Conservation (phyloP, 441 rosid genomes). For the Bocquillonia castaneifolia region DNA sequence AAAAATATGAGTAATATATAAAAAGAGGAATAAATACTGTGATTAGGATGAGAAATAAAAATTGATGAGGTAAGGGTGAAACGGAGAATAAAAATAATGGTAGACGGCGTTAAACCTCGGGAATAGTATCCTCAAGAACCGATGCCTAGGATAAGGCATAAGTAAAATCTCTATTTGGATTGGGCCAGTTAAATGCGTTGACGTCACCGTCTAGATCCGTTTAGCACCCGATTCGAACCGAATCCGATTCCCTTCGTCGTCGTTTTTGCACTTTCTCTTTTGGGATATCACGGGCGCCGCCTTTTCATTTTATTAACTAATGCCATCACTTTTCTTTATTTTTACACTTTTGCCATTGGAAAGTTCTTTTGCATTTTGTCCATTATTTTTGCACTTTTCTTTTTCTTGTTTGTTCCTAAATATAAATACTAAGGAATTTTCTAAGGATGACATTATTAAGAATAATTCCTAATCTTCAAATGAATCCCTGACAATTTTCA, state of each 20-base stretch:
- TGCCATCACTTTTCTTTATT: background rate
- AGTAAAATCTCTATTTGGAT: background rate
- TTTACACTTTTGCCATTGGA: conserved; percentile 8
- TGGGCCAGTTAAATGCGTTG: conserved; percentile 13
- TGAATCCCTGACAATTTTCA: no score
- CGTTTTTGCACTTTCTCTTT: background rate
- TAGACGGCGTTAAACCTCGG: conserved; percentile 21
- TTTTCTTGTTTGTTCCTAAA: background rate
- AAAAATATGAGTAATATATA: no score
- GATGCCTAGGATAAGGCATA: conserved; percentile 25
- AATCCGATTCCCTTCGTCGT: conserved; percentile 27
- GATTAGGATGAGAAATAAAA: background rate
- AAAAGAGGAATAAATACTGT: no score
- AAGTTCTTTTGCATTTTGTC: background rate
- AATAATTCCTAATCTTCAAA: background rate
- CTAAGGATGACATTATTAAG: background rate
- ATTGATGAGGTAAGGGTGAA: background rate
- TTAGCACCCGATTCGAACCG: conserved; percentile 30
- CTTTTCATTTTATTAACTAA: conserved; percentile 10
- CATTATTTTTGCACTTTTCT: background rate
- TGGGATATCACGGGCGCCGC: conserved; percentile 25
- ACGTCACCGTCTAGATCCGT: conserved; percentile 33
- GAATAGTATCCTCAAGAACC: conserved; percentile 16
- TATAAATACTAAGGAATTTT: background rate
- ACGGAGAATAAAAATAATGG: background rate